Base-by-base conservation (phyloP, 1,139 yeast species). In the Schizosaccharomyces versatilis region DNA sequence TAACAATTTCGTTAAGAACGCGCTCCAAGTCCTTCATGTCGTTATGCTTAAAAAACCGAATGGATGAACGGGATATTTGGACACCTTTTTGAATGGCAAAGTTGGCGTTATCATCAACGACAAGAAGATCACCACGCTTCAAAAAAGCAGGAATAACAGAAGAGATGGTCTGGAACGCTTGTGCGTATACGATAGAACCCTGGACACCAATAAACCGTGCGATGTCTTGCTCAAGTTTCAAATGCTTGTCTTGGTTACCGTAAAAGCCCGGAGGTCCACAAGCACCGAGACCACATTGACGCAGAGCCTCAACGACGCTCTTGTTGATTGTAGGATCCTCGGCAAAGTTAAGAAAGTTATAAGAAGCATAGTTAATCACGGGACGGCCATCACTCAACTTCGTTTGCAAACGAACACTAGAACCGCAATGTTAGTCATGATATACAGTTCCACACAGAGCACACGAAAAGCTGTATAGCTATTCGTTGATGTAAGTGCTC, bases 261-360 rank as follows among this genome's bases (percentile, higher is more conserved):
- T 88, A 90, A 63, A 90, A 90, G 58, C 94, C 94, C 48, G 97
- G 95, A 2, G 99, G 97, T 38, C 97, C 96, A 72, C 99, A 90
- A 1, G 97, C 93, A 60, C 99, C 98, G 54, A 90, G 97, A 64
- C 99, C 99, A 57, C 83, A 79, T 56, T 73, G 72, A 52, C 73
- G 71, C 59, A 90, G 79, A 38, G 79, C 74, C 38, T 70, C 66
- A 57, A 75, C 73, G 5, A 90, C 86, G 15, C 73, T 75, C n/a
- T 71, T 67, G 57, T 71, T 71, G 44, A 86, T 71, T 15, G 60
- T 65, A 15, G 69, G 67, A 61, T 75, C 70, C 51, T 68, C 68
- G 55, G 78, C 74, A 65, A 83, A 70, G 62, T 76, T 74, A 62
- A 85, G 72, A 63, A 86, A 72, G 64, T 85, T 84, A 59, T 75